Evolutionary conservation across 352 stramenopile genomes (phyloP), one percentile per base, ranked within the genome.

Genomic region (Globisporangium parvum): DNA sequence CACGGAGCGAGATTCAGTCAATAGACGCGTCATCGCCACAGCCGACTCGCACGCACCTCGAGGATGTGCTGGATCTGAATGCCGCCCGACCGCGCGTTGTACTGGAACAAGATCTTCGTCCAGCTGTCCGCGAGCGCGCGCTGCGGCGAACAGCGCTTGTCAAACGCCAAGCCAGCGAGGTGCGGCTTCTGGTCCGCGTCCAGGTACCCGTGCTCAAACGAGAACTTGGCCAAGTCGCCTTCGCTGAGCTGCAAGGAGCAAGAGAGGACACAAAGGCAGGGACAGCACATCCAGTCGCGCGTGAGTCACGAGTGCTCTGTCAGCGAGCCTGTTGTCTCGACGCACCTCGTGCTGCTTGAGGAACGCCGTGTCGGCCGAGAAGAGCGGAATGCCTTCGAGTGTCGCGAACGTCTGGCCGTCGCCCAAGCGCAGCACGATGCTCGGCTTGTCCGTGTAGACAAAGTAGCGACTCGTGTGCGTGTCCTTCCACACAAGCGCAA

Each of bases 401-500:
- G 85, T 94, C 45, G 61, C 58, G 57, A 91, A 94, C 17, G 78
- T 54, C 15, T 65, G 57, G 10, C 62, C 66, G 3, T 47, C 66
- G 35, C 88, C 70, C 0, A 95, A 54, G 2, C 69, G 71, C 59
- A 95, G 57, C 2, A 94, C 79, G 21, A 95, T 87, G 17, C 68
- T 85, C 3, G 80, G 78, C 51, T 87, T 91, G 6, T 84, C 66
- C 8, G 74, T 78, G 60, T 77, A 83, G 17, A 77, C 63, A 46
- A 89, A 88, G 56, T 91, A 97, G 18, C 85, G 75, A 69, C 87
- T 96, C 23, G 85, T 95, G 35, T 68, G 67, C 12, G 69, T 63
- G 59, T 97, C 90, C 44, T 97, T 97, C 88, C 88, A 97, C 24
- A 96, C 70, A n/a, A 96, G 60, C 26, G 80, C 80, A 11, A 96